Evolutionary conservation across 1,284 basidiomycete genomes (phyloP), one percentile per base, ranked within the genome.

Genomic region (Neotropicomus parvogracilis): DNA sequence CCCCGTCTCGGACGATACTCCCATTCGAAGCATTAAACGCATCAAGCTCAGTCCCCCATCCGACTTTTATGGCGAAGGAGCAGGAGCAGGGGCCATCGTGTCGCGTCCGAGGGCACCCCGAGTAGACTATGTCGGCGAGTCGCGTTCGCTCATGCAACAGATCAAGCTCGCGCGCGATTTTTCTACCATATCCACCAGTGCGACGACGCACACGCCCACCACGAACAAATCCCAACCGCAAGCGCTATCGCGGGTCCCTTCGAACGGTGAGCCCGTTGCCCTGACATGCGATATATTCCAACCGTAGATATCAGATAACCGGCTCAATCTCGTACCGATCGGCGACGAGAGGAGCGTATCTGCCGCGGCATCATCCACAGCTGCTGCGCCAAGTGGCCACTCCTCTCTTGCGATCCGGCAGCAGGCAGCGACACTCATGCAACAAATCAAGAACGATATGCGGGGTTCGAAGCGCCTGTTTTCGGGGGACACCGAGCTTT

Each of bases 401-500:
- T 82, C 82, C 0, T 83, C 85, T 14, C 70, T 81, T 26, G 79
- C 76, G 11, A 88, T 88, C 60, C 77, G 89, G 32, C 74, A 81
- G 55, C 81, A 88, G 56, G 91, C 87, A 4, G 86, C 80, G 11
- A 80, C 77, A 32, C 69, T 93, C 39, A 91, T 94, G 86, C 85
- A 84, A 14, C 86, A 89, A 54, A 90, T 92, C 53, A 85, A 86
- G 66, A 75, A 73, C 47, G 85, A 88, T 55, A 79, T 88, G 74
- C 82, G 79, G 58, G 76, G 79, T 9, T 75, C 78, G 35, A 87
- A 85, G 62, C 81, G 85, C 16, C 55, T 85, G 2, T 83, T 85
- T 57, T 86, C 85, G 2, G 77, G 74, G 3, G 81, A 81, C 19
- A 82, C 79, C 0, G 82, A 83, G 19, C 54, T 71, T 27, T 78